phyloP scores from a whole-genome alignment of 345 rosid genomes.

The Eucalyptus erythrocorys region DNA sequence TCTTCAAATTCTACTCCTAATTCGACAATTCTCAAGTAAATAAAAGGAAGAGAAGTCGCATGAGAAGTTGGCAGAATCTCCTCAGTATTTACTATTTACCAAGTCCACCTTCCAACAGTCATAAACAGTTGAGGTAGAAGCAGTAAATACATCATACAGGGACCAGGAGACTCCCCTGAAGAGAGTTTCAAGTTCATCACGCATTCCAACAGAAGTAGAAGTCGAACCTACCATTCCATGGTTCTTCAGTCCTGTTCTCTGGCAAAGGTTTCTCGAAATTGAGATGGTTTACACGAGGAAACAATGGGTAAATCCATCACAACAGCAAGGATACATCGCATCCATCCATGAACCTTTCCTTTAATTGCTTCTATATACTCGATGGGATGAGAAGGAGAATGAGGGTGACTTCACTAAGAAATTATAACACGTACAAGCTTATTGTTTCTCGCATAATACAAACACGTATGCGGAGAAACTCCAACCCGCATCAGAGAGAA shows the following conservation, averaged over 20 bases:
- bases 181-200: neutral
- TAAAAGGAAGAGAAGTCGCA: neutral
- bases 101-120: neutral
- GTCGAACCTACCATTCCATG: neutral
- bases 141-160: neutral
- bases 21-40: neutral
- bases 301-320: neutral
- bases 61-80: neutral
- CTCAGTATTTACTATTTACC: neutral
- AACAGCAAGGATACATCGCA: neutral
- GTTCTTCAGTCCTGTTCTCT: neutral
- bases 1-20: neutral
- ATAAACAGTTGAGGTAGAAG: neutral
- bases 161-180: neutral
- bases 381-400: neutral
- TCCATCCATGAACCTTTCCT: neutral
- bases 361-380: neutral
- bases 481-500: neutral
- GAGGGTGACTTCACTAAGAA: neutral
- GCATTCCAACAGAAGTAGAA: neutral
- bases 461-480: neutral
- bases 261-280: neutral
- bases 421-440: neutral
- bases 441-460: neutral
- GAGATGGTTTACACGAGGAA: neutral